A percentile compares a stretch with the other conserved stretches of the same genome.
Evolutionary conservation across 176 grass and related monocot genomes (phyloP).

Genomic region (Oryza glumipatula): DNA sequence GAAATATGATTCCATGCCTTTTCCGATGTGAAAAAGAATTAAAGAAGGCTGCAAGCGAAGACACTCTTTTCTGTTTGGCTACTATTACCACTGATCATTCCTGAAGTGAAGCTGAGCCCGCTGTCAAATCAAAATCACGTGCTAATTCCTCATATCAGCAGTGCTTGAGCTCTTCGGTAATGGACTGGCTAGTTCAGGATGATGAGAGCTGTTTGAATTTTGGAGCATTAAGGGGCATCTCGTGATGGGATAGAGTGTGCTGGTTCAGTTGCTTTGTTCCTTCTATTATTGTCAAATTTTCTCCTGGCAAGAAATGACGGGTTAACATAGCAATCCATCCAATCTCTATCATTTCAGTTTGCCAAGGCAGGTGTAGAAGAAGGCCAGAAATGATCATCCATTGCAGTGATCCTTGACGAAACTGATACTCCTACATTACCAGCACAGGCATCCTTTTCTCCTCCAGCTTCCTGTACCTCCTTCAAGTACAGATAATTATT

Average conservation of each 20-base stretch:
- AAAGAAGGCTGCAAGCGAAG: conserved; percentile 21
- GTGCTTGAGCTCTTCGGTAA: neutral
- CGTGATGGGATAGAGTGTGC: conserved; percentile 22
- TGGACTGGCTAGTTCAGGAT: neutral
- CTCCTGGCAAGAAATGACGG: neutral
- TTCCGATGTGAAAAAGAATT: conserved; percentile 20
- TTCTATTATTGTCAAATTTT: conserved; percentile 36
- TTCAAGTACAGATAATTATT: conserved; percentile 12
- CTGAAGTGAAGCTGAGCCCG: neutral
- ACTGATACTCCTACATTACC: neutral
- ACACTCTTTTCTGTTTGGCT: conserved; percentile 12
- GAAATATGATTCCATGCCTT: conserved; percentile 42
- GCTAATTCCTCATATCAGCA: neutral
- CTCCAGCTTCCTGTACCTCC: neutral
- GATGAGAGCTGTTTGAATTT: neutral
- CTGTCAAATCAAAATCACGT: conserved; percentile 36
- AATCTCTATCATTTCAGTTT: neutral
- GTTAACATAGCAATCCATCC: neutral
- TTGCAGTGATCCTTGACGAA: neutral
- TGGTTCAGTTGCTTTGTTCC: conserved; percentile 40
- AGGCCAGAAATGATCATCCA: neutral
- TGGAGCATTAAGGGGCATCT: conserved; percentile 9
- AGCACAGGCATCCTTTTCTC: neutral
- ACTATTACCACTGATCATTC: neutral
- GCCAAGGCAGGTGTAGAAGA: neutral